Base-by-base conservation (phyloP, 345 rosid species). In the Adansonia digitata region DNA sequence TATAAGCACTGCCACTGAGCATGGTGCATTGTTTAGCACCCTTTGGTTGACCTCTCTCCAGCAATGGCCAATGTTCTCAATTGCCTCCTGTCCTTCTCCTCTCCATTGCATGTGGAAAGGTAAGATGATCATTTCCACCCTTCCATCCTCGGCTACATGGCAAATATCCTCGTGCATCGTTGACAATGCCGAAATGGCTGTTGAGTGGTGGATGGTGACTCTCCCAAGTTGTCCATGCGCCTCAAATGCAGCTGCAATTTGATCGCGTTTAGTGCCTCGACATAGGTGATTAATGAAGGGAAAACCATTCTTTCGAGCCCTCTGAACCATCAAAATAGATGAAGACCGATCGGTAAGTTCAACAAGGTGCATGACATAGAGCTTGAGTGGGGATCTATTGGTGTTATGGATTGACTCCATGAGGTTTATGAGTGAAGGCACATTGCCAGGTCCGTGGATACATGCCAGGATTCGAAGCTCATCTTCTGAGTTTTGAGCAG, bases 161-260 rank as follows among this genome's bases (percentile, higher is more conserved):
- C 77, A 81, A 13, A 86, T 80, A 42, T 84, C 86, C 75, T 83
- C 88, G 5, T 84, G 85, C 85, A 81, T 86, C 0, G 80, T 72
- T 0, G 85, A 42, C 68, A 86, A 39, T 0, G 76, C 43, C 0
- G 86, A 84, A 52, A 84, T 71, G 12, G 84, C 81, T 0, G 84
- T 82, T 0, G 75, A 62, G 61, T 55, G 31, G 31, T 55, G 61
- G 5, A 39, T 39, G 42, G 42, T 7, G 0, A 55, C 31, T 5
- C 70, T 57, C 51, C 74, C 40, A 0, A 72, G 56, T 5, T 79
- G 82, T 18, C 57, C 22, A 12, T 73, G 71, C 0, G 81, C 74
- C 26, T 77, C 43, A 11, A 86, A 84, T 0, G 80, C 53, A 15
- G 70, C 74, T 0, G 76, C 56, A 7, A 74, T 71, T 60, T 75